Conservation (phyloP, 1,139 yeast genomes). For the Blastobotrys proliferans region DNA sequence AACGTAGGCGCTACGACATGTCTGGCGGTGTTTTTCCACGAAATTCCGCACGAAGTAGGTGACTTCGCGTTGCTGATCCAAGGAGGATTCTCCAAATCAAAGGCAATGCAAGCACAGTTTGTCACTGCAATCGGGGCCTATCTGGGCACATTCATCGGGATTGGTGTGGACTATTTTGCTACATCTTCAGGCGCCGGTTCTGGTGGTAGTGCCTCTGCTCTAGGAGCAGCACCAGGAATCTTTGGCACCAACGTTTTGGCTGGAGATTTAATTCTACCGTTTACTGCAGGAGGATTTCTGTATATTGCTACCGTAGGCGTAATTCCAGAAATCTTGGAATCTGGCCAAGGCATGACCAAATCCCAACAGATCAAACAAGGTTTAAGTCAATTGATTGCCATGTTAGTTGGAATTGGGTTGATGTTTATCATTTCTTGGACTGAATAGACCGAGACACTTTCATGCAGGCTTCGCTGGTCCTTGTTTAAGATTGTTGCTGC, state of each 20-base stretch:
- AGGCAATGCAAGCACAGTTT: slow-evolving; percentile 60
- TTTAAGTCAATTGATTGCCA: slow-evolving; percentile 42
- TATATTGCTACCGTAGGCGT: slow-evolving; percentile 65
- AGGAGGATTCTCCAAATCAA: slow-evolving; percentile 58
- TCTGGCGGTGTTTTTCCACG: slow-evolving; percentile 64
- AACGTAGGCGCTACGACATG: slow-evolving; percentile 60
- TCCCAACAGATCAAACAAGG: slow-evolving; percentile 37
- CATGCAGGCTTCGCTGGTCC: background rate
- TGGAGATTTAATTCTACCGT: slow-evolving; percentile 57
- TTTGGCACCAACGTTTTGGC: slow-evolving; percentile 47
- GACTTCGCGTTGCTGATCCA: slow-evolving; percentile 65
- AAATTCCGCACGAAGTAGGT: slow-evolving; percentile 71
- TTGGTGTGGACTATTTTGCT: slow-evolving; percentile 43
- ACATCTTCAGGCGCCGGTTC: slow-evolving; percentile 9
- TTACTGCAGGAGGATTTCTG: slow-evolving; percentile 66
- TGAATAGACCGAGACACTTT: slow-evolving; percentile 32
- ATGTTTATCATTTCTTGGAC: slow-evolving; percentile 53
- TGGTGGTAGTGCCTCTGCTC: slow-evolving; percentile 10
- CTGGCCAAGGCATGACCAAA: slow-evolving; percentile 36
- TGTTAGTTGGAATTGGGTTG: slow-evolving; percentile 46
- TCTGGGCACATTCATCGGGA: slow-evolving; percentile 59
- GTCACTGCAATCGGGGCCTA: slow-evolving; percentile 60
- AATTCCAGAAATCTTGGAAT: slow-evolving; percentile 56
- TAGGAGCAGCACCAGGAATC: slow-evolving; percentile 34
- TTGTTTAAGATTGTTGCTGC: background rate